phyloP scores from a whole-genome alignment of 139 green algal species.

The Chlamydomonas incerta region DNA sequence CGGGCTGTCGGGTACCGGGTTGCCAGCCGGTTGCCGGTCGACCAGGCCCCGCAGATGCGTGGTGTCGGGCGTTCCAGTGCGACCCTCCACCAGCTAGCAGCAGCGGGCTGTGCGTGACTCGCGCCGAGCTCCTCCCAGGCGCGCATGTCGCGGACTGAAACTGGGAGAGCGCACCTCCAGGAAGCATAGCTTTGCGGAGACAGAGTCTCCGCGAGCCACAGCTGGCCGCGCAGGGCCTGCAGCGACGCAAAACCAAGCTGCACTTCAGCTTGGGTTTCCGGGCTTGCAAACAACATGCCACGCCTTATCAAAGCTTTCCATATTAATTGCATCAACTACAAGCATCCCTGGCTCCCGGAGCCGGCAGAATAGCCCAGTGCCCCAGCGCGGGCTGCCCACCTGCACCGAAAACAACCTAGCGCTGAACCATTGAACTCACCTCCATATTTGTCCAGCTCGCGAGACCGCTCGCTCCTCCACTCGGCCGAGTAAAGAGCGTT shows the following conservation, averaged over 20 bases:
- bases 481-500: background rate
- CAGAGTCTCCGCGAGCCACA: constrained; percentile 4
- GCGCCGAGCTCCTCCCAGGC: background rate
- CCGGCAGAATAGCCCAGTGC: too few species aligned
- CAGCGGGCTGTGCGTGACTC: background rate
- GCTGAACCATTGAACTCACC: background rate
- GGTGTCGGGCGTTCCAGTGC: too few species aligned
- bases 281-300: background rate
- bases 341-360: too few species aligned
- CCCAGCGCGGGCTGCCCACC: background rate
- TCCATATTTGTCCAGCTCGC: constrained; percentile 27
- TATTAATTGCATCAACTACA: too few species aligned
- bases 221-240: constrained; percentile 9
- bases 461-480: constrained; percentile 15
- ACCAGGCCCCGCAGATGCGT: too few species aligned
- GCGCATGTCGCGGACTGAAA: too few species aligned
- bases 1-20: too few species aligned
- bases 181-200: constrained; percentile 26
- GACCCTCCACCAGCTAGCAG: too few species aligned
- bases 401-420: too few species aligned
- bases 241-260: background rate
- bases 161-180: constrained; percentile 33
- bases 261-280: background rate
- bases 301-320: background rate
- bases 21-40: too few species aligned